Conservation (phyloP, 306 rosid species). For the Sechiopsis laciniata region DNA sequence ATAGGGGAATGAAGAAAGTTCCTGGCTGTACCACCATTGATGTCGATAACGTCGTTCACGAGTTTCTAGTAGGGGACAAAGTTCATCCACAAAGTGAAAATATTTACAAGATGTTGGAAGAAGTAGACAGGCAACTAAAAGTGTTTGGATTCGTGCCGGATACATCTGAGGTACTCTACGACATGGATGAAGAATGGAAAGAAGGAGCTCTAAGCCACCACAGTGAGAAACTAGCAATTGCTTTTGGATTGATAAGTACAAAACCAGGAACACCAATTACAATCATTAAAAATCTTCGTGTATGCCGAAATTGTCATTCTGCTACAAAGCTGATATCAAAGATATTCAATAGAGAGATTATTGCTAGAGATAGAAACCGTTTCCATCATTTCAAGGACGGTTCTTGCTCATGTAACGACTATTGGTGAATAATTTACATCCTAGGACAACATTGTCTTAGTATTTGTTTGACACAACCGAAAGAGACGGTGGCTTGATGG, state of each 20-base stretch:
- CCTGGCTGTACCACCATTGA: constrained; percentile 79
- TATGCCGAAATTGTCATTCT: constrained; percentile 69
- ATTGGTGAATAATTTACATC: constrained; percentile 37
- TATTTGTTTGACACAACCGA: no score
- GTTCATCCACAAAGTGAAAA: constrained; percentile 47
- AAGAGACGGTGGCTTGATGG: no score
- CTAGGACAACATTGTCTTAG: background rate
- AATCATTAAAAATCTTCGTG: constrained; percentile 81
- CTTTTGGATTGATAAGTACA: no score
- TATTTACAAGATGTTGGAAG: constrained; percentile 54
- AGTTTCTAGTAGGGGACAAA: constrained; percentile 49
- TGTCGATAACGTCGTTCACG: constrained; percentile 40
- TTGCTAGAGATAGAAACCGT: constrained; percentile 79
- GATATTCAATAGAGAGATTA: constrained; percentile 66
- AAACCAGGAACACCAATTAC: constrained; percentile 37
- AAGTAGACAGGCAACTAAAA: constrained; percentile 53
- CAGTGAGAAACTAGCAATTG: no score
- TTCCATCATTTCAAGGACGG: constrained; percentile 84
- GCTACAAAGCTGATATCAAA: constrained; percentile 76
- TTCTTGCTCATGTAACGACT: constrained; percentile 65
- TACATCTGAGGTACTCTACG: no score
- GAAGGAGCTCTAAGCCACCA: no score
- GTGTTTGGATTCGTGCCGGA: no score
- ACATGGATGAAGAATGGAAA: no score
- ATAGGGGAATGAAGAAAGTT: constrained; percentile 74